Base-by-base conservation (phyloP, 371 early-diverging fungal species). In the Rhizopus microsporus region DNA sequence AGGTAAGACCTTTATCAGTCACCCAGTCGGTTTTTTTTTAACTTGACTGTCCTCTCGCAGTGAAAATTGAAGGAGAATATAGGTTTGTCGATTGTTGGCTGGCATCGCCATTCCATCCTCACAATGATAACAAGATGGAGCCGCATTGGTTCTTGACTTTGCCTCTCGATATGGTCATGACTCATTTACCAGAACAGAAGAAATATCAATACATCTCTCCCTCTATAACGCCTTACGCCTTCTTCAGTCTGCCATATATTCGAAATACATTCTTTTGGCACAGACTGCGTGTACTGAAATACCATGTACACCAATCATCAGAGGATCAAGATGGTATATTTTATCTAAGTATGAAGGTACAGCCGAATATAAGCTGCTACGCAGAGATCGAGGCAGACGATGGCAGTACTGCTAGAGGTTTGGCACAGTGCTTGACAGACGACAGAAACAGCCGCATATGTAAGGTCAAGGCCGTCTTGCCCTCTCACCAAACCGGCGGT, bases 21-120 rank as follows among this genome's bases (percentile, higher is more conserved):
- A 32, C 13, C 39, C 23, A 7, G 16, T 4, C 29, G n/a, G 43
- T 44, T 34, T 43, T 17, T 34, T 49, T 23, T 44, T 37, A 13
- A 13, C 33, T 23, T 16, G 16, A 12, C 34, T 51, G 5, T 37
- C 37, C 15, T 33, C 4, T 37, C 3, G 47, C 42, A 68, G 82
- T 86, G 7, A 78, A 82, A 56, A 73, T 86, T 12, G 82, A 82
- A 37, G 86, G 83, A 2, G 79, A 78, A 54, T 84, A 86, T 42
- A 71, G 84, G 5, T 74, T 86, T 49, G 72, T 86, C 29, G 86
- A 86, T 60, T 84, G 84, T 37, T 84, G 83, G 68, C 64, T 86
- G 6, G 82, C 82, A 1, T 85, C 82, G 9, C 75, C 75, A 3
- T 72, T 43, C 10, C 59, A 72, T 16, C 72, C 70, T 8, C 68